Percentiles rank a stretch among this genome's conserved stretches.
These are phyloP conservation scores for Leccinum barrowsii DNA, from an alignment of 768 basidiomycete genomes.

Conservation along the genomic window DNA sequence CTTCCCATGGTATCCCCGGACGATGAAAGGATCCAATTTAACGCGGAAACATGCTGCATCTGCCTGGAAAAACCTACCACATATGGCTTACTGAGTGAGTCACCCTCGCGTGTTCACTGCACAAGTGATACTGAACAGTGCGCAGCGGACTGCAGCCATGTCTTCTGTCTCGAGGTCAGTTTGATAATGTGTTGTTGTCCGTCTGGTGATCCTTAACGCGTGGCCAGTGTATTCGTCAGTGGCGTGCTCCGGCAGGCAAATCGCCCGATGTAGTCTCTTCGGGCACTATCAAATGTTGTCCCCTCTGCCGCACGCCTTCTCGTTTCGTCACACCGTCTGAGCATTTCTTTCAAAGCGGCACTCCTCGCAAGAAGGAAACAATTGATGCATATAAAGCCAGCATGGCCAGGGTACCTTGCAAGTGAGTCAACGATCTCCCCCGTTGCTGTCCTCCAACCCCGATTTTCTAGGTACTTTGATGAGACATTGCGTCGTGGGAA, in stretches of 20 bases:
- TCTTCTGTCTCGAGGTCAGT: constrained; percentile 70
- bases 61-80: constrained; percentile 70
- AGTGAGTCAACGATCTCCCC: constrained; percentile 35
- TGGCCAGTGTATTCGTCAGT: constrained; percentile 69
- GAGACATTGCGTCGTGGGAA: constrained; percentile 41
- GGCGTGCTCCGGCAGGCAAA: constrained; percentile 64
- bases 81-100: constrained; percentile 65
- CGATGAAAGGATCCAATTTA: constrained; percentile 26
- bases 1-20: constrained; percentile 20
- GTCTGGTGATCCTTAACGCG: constrained; percentile 5
- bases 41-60: constrained; percentile 60
- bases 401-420: constrained; percentile 69
- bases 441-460: background rate
- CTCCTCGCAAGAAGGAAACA: constrained; percentile 47
- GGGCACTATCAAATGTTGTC: constrained; percentile 70
- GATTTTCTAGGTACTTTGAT: constrained; percentile 54
- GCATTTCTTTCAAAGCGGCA: constrained; percentile 55
- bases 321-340: constrained; percentile 73
- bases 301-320: constrained; percentile 67
- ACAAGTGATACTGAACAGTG: constrained; percentile 5
- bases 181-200: background rate
- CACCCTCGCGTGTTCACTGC: background rate
- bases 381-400: constrained; percentile 65
- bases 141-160: constrained; percentile 68
- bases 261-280: constrained; percentile 48